Conservation (phyloP, 805 yeast species). For the Lachancea lanzarotensis region DNA sequence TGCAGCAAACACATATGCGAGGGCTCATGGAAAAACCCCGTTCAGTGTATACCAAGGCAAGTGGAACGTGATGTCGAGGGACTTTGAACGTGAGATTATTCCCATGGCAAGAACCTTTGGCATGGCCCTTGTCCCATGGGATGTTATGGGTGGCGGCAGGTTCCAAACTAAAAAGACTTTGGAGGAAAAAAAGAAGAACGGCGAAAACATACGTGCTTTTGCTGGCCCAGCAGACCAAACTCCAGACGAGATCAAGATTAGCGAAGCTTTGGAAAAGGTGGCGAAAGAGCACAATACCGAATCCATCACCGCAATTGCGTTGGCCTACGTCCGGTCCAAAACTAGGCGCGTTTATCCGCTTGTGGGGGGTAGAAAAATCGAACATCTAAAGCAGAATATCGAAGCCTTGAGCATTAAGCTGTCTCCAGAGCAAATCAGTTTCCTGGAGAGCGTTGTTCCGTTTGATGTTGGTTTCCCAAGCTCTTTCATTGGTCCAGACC, state of each 20-base stretch:
- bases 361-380: constrained; percentile 19
- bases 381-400: constrained; percentile 18
- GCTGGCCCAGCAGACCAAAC: constrained; percentile 7
- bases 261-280: constrained; percentile 15
- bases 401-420: constrained; percentile 14
- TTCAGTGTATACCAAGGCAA: constrained; percentile 21
- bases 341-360: constrained; percentile 18
- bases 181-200: constrained; percentile 13
- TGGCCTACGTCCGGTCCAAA: constrained; percentile 20
- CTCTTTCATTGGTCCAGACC: constrained; percentile 14
- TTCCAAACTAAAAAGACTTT: constrained; percentile 16
- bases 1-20: constrained; percentile 16
- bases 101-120: constrained; percentile 22
- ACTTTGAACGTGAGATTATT: constrained; percentile 22
- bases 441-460: constrained; percentile 12
- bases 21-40: constrained; percentile 16
- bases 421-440: constrained; percentile 12
- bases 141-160: constrained; percentile 18
- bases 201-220: constrained; percentile 12
- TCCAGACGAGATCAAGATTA: constrained; percentile 11
- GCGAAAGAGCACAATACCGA: constrained; percentile 14
- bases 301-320: constrained; percentile 16
- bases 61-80: constrained; percentile 18
- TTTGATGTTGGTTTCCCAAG: constrained; percentile 19
- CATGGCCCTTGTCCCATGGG: constrained; percentile 25